phyloP scores from a whole-genome alignment of 1,139 yeast genomes.

The Kurtzmaniella quercitrusa region DNA sequence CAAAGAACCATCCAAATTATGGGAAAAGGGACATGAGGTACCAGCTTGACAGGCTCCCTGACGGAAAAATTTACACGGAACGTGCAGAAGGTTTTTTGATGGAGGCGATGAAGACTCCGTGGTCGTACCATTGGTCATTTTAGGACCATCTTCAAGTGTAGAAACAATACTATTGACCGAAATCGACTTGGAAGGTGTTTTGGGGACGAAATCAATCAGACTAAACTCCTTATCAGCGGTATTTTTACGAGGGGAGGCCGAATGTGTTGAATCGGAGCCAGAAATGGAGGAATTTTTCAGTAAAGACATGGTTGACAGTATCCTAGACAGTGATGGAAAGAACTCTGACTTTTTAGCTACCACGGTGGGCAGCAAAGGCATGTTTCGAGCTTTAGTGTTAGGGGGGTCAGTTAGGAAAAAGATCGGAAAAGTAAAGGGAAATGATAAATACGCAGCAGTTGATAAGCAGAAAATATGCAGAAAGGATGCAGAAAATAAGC shows the following conservation, averaged over 20 bases:
- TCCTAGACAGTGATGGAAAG: slow-evolving; percentile 1
- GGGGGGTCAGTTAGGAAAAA: neutral
- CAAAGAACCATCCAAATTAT: slow-evolving; percentile 57
- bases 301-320: neutral
- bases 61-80: slow-evolving; percentile 87
- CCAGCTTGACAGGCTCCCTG: slow-evolving; percentile 98
- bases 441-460: neutral
- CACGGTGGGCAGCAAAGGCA: slow-evolving; percentile 3
- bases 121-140: no score
- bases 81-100: slow-evolving; percentile 66
- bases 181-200: no score
- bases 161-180: no score
- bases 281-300: neutral
- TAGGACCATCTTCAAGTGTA: no score
- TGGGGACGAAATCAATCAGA: slow-evolving; percentile 3
- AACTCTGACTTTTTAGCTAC: slow-evolving; percentile 3
- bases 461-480: neutral
- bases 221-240: slow-evolving; percentile 1
- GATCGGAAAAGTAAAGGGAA: neutral
- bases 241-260: neutral
- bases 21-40: slow-evolving; percentile 85
- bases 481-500: no score
- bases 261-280: neutral
- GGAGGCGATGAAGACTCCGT: slow-evolving; percentile 11
- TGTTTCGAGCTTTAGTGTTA: neutral